Evolutionary conservation across 176 grass and related monocot species (phyloP), one percentile per base, ranked within the genome.

Genomic region (Hyparrhenia diplandra): DNA sequence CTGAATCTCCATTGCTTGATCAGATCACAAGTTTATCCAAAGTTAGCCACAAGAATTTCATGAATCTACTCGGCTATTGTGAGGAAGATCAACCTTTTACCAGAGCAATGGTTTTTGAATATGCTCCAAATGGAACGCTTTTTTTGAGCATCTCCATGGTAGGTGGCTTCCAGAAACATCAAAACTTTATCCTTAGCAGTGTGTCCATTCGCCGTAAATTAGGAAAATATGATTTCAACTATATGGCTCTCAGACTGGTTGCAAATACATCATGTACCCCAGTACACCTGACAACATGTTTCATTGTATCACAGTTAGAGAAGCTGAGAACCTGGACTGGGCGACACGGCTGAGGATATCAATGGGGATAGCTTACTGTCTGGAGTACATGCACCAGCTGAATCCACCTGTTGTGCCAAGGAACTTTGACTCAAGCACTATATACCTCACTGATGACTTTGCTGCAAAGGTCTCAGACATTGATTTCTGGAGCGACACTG

Each of bases 101-200:
- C 25, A 89, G 91, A 77, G 84, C 84, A 16, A 93, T 97, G 94
- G 91, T 97, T 32, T 93, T 97, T 67, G 94, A 97, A 65, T 97
- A 97, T 64, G 91, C 94, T 80, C 88, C 91, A 29, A 93, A 93
- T 51, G 94, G 94, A 27, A 80, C 88, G 12, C 89, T 93, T 76
- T 93, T 76, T 97, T 93, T 35, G 94, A 93, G 78, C 91, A 93
- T 83, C 88, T 93, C n/a, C 91, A 93, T 51, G 80, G 91, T 91
- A 84, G 83, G 69, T 69, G 6, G 13, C 0, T 52, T 74, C 5
- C 47, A 28, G 18, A 62, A 83, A 39, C 31, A 39, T 1, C 5
- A 36, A 36, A 45, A 3, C 4, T 68, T 67, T 64, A 2, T 64
- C 29, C 61, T 18, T 31, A 55, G 51, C 8, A 58, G 54, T 21